Percentiles rank a stretch among this genome's conserved stretches.
Conservation (phyloP, 208 protist species). For the Histomonas meleagridis region DNA sequence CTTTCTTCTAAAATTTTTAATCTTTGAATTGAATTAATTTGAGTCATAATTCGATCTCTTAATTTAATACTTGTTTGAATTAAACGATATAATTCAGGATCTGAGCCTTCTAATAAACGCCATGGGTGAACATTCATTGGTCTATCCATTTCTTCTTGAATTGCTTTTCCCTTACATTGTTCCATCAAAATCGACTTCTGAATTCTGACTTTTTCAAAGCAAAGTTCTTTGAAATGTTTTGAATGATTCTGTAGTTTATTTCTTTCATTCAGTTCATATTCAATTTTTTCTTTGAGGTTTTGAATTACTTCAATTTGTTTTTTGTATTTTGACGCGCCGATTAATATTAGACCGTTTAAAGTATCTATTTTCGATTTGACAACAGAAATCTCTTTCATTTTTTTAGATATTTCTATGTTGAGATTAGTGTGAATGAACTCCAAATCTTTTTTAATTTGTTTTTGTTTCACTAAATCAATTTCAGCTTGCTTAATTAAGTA, state of each 20-base stretch:
- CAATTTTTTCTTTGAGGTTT: neutral
- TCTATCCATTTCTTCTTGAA: conserved; percentile 82
- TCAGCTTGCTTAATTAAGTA: neutral
- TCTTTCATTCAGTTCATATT: neutral
- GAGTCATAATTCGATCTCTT: neutral
- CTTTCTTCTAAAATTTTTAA: neutral
- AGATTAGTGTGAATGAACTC: neutral
- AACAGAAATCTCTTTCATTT: neutral
- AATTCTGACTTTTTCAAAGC: neutral
- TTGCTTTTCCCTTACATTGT: conserved; percentile 56
- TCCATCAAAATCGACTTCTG: conserved; percentile 9
- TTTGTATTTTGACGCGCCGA: neutral
- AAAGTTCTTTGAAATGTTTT: neutral
- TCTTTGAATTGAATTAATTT: neutral
- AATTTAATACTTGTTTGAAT: conserved; percentile 63
- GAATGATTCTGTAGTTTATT: neutral
- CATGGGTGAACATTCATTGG: conserved; percentile 96
- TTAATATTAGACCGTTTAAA: neutral
- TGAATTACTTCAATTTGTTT: neutral
- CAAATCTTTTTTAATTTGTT: neutral
- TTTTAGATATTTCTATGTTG: neutral
- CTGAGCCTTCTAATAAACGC: conserved; percentile 73
- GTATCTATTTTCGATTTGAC: neutral
- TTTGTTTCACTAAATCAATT: neutral
- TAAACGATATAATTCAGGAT: conserved; percentile 82